Conservation (phyloP, 1,139 yeast genomes). For the Wickerhamomyces sp. region DNA sequence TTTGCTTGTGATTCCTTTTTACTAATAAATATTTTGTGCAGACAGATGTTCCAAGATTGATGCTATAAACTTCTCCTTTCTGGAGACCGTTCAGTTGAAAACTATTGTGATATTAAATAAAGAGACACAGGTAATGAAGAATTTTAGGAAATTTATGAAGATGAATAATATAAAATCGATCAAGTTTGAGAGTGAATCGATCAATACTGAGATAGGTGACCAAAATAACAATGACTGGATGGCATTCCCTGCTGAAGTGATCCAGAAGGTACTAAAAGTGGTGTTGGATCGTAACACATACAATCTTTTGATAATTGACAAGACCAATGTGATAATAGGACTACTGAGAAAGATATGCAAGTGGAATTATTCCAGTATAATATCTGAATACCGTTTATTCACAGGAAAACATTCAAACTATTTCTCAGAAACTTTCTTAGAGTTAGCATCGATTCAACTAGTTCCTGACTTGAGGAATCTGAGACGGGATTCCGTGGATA, state of each 20-base stretch:
- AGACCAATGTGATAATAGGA: conserved; percentile 77
- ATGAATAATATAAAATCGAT: conserved; percentile 19
- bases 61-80: conserved; percentile 57
- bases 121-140: conserved; percentile 39
- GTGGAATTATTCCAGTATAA: conserved; percentile 83
- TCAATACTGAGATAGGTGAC: conserved; percentile 37
- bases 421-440: conserved; percentile 78
- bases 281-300: conserved; percentile 61
- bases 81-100: conserved; percentile 57
- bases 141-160: conserved; percentile 23
- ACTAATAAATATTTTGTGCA: conserved; percentile 2
- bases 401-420: conserved; percentile 72
- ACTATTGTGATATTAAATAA: conserved; percentile 63
- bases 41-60: conserved; percentile 57
- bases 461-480: conserved; percentile 10
- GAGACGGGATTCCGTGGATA: conserved; percentile 7
- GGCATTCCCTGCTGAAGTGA: conserved; percentile 57
- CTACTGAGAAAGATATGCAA: conserved; percentile 75
- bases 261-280: conserved; percentile 53
- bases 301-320: conserved; percentile 72
- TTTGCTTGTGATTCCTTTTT: too few relatives aligned
- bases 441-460: conserved; percentile 57
- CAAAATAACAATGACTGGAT: conserved; percentile 41
- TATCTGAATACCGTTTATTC: conserved; percentile 79
- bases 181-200: conserved; percentile 23